Evolutionary conservation across 2,329 filamentous ascomycete genomes (phyloP), one percentile per base, ranked within the genome.

Genomic region (Aspergillus sp.): DNA sequence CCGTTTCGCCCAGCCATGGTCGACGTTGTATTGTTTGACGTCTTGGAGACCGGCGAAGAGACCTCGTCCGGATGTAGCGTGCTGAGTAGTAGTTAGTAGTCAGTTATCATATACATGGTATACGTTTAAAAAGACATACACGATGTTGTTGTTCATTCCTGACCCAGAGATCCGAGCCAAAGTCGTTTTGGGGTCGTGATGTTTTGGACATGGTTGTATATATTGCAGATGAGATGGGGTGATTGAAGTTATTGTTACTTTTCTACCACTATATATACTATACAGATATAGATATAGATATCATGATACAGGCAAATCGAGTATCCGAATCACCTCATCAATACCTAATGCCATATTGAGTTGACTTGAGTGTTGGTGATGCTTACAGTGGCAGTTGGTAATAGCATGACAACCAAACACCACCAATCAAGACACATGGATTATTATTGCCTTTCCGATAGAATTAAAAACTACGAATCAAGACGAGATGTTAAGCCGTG

Each of bases 41-140:
- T 68, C 65, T 42, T 68, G 65, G 2, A 68, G 53, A 5, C 65
- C 65, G 30, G 65, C 64, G 42, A 68, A 68, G 37, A 68, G 59
- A 28, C 65, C 65, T 11, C 65, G 58, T 37, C 65, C 65, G 5
- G 55, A 53, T 6, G 64, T 66, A 33, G 61, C 42, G 34, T 57
- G 61, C 57, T 66, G 37, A 31, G 13, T 1, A 19, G 10, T 10
- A n/a, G 31, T 7, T 39, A 47, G 44, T 42, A 44, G 44, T 33
- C 5, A 27, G 11, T 32, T 2, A 19, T 34, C n/a, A 8, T 19
- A 13, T 34, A 34, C 10, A 19, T 13, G 33, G 33, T n/a, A 12
- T 34, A 12, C n/a, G 11, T n/a, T 34, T 2, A 11, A 26, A 13
- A 26, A 0, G 5, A 56, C 57, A 3, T 51, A 64, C 61, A 2